Evolutionary conservation across 768 basidiomycete genomes (phyloP).

Genomic region (Aureoboletus auriporus): DNA sequence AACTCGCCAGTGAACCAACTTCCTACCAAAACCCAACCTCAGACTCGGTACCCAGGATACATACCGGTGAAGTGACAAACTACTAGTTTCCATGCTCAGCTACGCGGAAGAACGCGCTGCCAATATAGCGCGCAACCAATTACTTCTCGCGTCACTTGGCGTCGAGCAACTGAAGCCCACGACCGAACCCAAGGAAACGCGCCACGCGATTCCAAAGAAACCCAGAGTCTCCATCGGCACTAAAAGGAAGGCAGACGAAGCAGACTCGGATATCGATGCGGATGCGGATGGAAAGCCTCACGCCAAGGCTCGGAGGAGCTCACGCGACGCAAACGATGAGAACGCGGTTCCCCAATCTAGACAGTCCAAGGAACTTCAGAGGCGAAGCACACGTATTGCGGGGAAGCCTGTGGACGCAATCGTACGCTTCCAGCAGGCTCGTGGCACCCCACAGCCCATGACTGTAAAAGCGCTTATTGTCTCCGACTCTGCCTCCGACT

Average conservation of each 20-base stretch:
- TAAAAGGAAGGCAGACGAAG: conserved; percentile 39
- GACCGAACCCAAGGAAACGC: conserved; percentile 44
- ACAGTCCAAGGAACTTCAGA: conserved; percentile 26
- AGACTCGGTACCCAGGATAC: no score
- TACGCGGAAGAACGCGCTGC: conserved; percentile 32
- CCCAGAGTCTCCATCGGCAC: conserved; percentile 13
- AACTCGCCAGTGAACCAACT: no score
- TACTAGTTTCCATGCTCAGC: conserved; percentile 13
- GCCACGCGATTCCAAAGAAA: conserved; percentile 17
- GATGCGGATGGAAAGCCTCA: conserved; percentile 28
- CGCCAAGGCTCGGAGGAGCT: conserved; percentile 6
- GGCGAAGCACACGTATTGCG: conserved; percentile 67
- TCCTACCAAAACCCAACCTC: no score
- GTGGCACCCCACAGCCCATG: conserved; percentile 33
- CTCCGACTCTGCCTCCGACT: conserved; percentile 13
- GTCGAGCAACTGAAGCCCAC: conserved; percentile 38
- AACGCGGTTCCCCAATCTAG: conserved; percentile 6
- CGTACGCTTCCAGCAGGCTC: conserved; percentile 33
- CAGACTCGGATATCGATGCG: conserved; percentile 19
- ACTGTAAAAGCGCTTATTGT: conserved; percentile 35
- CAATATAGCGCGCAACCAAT: conserved; percentile 43
- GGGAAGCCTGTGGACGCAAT: conserved; percentile 54
- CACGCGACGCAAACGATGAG: conserved; percentile 17
- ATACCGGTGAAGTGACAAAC: no score
- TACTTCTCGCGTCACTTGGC: conserved; percentile 39